These are phyloP conservation scores for Acacia melanoxylon DNA, from an alignment of 306 rosid species.

Conservation along the genomic window DNA sequence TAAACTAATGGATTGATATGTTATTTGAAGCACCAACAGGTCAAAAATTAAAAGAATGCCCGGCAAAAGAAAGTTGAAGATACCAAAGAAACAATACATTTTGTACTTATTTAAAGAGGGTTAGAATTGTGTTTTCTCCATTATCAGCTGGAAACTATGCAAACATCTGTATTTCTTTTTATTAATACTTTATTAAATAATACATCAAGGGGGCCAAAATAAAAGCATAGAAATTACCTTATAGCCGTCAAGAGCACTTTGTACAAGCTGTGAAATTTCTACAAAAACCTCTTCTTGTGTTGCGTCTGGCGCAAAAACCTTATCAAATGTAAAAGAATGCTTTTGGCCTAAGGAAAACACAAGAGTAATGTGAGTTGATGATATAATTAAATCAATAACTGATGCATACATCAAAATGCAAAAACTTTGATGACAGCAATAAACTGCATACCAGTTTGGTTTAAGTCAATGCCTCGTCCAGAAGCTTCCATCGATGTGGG, in stretches of 20 bases:
- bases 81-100: background rate
- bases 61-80: background rate
- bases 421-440: slow-evolving; percentile 20
- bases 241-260: slow-evolving; percentile 98
- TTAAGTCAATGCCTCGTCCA: slow-evolving; percentile 78
- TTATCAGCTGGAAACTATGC: background rate
- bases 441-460: slow-evolving; percentile 63
- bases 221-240: slow-evolving; percentile 59
- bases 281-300: slow-evolving; percentile 87
- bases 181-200: background rate
- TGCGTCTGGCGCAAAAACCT: slow-evolving; percentile 77
- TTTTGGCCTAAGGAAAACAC: slow-evolving; percentile 73
- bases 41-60: slow-evolving; percentile 8
- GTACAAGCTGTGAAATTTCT: slow-evolving; percentile 97
- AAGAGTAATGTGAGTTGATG: slow-evolving; percentile 31
- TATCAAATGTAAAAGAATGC: slow-evolving; percentile 86
- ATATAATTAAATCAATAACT: slow-evolving; percentile 6
- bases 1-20: slow-evolving; percentile 1
- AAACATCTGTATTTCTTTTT: background rate
- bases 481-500: slow-evolving; percentile 82
- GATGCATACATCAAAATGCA: slow-evolving; percentile 1
- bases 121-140: background rate
- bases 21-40: background rate
- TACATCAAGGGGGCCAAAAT: background rate
- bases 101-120: background rate